Base-by-base conservation (phyloP, 805 yeast species). In the Komagataella populi region DNA sequence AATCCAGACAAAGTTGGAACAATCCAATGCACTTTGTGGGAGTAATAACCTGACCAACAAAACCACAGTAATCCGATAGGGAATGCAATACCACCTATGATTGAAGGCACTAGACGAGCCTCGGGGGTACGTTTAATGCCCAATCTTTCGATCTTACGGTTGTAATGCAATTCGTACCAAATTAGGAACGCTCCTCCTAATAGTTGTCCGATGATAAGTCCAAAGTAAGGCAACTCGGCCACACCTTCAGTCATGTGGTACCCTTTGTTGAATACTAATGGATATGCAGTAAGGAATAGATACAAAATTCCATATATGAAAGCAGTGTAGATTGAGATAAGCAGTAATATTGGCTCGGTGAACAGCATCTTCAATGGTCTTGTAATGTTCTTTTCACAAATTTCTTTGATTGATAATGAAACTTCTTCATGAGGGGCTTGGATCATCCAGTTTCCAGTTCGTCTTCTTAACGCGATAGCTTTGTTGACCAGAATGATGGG, bases 21-120 rank as follows among this genome's bases (percentile, higher is more conserved):
- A 59, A 81, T 82, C 91, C 91, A 89, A 62, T 83, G 96, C 44
- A 87, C 78, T 46, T 66, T 66, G 43, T 81, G 65, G 49, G 77
- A 82, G 65, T 81, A 89, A 55, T 78, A 76, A 62, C 96, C 96
- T 7, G 91, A 71, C 96, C 96, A 89, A 52, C 86, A 78, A 64
- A 89, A 73, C 96, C 96, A 85, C 60, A 88, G 73, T 55, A 88
- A 70, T 50, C 96, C 96, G 50, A 79, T 70, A 24, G 95, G 84
- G 70, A 89, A 87, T 6, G 75, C 62, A 51, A 86, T 56, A 22
- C 83, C 81, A 36, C 95, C 90, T 46, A 75, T 65, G 67, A 87
- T 76, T 84, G 88, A 78, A 39, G 90, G 81, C 16, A 82, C 79
- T 52, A 89, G 70, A 65, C 96, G 79, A 43, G 81, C 84, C 65